Evolutionary conservation across 352 stramenopile species (phyloP).

Genomic region (Globisporangium lucens): DNA sequence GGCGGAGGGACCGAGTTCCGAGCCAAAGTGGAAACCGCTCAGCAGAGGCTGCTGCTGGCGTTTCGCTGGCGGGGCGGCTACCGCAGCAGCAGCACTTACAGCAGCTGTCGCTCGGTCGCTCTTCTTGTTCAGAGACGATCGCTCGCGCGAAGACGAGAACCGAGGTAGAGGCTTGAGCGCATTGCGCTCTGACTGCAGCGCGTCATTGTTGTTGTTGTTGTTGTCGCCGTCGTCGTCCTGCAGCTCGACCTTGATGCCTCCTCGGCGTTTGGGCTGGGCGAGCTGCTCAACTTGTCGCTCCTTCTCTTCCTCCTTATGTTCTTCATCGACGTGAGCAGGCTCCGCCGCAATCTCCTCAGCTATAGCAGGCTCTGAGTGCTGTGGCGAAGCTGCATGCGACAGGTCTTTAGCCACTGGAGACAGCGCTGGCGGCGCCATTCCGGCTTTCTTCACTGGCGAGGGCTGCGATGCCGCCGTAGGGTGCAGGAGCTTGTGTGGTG

Average conservation of each 20-base stretch:
- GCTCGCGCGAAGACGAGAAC: constrained; percentile 10
- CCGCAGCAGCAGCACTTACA: not conserved
- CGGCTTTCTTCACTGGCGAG: constrained; percentile 22
- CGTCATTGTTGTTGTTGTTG: not conserved
- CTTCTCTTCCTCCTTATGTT: not conserved
- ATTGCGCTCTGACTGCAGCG: not conserved
- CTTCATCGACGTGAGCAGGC: not conserved
- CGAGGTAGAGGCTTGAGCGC: constrained; percentile 8
- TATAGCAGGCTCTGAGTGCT: not conserved
- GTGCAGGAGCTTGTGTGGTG: constrained; percentile 28
- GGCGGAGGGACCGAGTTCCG: constrained; percentile 8
- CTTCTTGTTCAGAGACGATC: constrained; percentile 1
- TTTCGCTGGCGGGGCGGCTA: not conserved
- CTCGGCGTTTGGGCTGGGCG: constrained; percentile 9
- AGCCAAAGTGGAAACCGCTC: constrained; percentile 40
- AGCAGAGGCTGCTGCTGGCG: constrained; percentile 21
- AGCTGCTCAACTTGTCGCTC: not conserved
- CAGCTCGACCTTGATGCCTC: constrained; percentile 21
- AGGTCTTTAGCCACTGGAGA: not conserved
- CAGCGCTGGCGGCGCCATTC: too few relatives aligned
- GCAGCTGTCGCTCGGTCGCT: not conserved
- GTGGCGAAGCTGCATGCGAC: not conserved
- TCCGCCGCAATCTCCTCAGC: not conserved
- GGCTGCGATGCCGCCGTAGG: not conserved
- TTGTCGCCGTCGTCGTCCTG: not conserved